A percentile compares a stretch with the other conserved stretches of the same genome.
These are phyloP conservation scores for Vitis hybrid DNA, from an alignment of 177 flowering plant species.

Conservation along the genomic window DNA sequence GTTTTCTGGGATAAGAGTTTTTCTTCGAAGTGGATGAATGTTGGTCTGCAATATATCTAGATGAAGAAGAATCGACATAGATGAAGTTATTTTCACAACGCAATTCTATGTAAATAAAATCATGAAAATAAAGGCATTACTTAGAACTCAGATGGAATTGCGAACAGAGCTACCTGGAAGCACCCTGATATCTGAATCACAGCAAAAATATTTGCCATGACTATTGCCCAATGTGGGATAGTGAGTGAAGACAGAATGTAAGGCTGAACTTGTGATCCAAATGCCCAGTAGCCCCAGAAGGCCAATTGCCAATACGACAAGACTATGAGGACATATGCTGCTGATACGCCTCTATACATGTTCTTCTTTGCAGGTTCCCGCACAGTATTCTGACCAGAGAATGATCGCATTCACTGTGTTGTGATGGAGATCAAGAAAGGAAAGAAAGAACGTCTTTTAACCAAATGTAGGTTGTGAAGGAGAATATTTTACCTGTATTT, in stretches of 20 bases:
- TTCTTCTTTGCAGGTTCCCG: slow-evolving; percentile 54
- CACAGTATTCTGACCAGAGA: slow-evolving; percentile 40
- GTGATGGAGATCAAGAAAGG: not conserved
- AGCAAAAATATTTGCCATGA: slow-evolving; percentile 63
- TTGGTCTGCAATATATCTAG: slow-evolving; percentile 70
- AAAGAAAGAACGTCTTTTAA: not conserved
- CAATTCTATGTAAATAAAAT: too few relatives aligned
- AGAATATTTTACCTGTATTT: slow-evolving; percentile 48
- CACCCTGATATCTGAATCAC: slow-evolving; percentile 63
- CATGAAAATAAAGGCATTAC: not conserved
- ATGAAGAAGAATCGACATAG: not conserved
- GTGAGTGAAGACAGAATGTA: slow-evolving; percentile 51
- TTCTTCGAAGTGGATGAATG: slow-evolving; percentile 48
- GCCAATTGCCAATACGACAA: slow-evolving; percentile 60
- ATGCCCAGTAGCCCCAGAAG: slow-evolving; percentile 64
- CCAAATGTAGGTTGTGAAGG: too few relatives aligned
- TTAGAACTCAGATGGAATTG: too few relatives aligned
- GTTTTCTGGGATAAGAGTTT: slow-evolving; percentile 14
- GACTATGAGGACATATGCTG: slow-evolving; percentile 51
- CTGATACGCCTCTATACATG: slow-evolving; percentile 58
- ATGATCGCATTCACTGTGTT: too few relatives aligned
- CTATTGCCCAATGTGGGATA: slow-evolving; percentile 50
- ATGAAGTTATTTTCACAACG: too few relatives aligned
- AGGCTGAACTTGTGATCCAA: slow-evolving; percentile 57
- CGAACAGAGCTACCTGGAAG: slow-evolving; percentile 43